A percentile compares a stretch with the other conserved stretches of the same genome.
Conservation (phyloP, 2,329 filamentous ascomycete species). For the Clonostachys sp. region DNA sequence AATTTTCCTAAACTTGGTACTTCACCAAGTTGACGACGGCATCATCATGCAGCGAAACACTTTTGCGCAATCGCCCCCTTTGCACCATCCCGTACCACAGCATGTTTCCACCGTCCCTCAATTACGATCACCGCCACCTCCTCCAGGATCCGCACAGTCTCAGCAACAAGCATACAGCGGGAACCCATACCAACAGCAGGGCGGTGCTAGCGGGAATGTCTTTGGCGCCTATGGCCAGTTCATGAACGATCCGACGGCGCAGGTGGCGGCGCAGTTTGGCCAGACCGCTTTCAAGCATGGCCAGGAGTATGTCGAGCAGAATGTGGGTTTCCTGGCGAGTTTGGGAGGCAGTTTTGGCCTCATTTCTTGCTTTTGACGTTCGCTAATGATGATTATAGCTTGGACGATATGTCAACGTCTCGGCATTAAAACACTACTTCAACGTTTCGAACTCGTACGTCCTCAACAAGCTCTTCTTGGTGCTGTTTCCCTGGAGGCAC, state of each 20-base stretch:
- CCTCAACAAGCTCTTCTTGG: constrained; percentile 84
- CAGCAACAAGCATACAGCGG: constrained; percentile 56
- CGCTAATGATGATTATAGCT: constrained; percentile 28
- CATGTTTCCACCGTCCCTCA: constrained; percentile 98
- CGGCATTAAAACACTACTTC: constrained; percentile 96
- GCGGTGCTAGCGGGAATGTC: constrained; percentile 43
- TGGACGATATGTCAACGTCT: constrained; percentile 80
- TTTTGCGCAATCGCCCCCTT: constrained; percentile 84
- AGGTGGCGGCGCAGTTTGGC: constrained; percentile 91
- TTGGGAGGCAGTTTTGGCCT: too few species aligned
- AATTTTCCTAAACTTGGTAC: too few species aligned
- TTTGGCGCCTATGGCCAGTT: constrained; percentile 82
- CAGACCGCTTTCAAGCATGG: constrained; percentile 88
- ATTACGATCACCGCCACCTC: constrained; percentile 87
- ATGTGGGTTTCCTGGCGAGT: constrained; percentile 52
- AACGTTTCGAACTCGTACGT: constrained; percentile 98
- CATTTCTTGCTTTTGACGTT: not conserved
- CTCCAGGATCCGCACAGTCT: constrained; percentile 64
- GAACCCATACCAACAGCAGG: constrained; percentile 65
- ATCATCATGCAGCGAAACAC: constrained; percentile 76
- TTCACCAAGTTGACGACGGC: not conserved
- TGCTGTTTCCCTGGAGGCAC: constrained; percentile 96
- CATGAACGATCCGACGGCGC: constrained; percentile 91
- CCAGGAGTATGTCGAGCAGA: constrained; percentile 92
- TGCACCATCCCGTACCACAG: constrained; percentile 96